Conservation (phyloP, 257 asterid species). For the Solanum corneliomulleri region DNA sequence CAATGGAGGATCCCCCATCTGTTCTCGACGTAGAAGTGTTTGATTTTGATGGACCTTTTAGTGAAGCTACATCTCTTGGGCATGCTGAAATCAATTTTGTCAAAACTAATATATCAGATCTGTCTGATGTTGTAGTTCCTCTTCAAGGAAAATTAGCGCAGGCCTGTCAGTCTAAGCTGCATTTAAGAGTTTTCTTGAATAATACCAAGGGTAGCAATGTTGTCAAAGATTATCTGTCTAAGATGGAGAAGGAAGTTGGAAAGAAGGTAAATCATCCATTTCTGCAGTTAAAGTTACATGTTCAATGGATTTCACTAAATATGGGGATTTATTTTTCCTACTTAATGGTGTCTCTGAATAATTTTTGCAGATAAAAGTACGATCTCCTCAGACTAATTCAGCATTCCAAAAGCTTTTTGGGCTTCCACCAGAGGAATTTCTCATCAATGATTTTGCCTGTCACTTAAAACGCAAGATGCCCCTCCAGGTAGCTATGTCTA, state of each 20-base stretch:
- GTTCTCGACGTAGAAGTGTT: conserved; percentile 81
- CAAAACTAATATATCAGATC: conserved; percentile 62
- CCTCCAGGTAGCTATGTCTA: conserved; percentile 55
- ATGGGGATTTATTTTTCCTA: conserved; percentile 2
- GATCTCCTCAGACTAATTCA: conserved; percentile 96
- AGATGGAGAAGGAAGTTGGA: conserved; percentile 98
- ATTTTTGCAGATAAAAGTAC: conserved; percentile 57
- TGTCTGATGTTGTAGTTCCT: conserved; percentile 88
- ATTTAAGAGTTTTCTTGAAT: conserved; percentile 82
- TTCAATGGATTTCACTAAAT: not conserved
- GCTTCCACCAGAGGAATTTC: conserved; percentile 96
- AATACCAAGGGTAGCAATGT: conserved; percentile 66
- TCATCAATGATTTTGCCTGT: conserved; percentile 89
- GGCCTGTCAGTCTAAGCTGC: conserved; percentile 94
- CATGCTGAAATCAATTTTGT: conserved; percentile 75
- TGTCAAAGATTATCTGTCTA: conserved; percentile 64
- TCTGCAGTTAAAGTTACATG: not conserved
- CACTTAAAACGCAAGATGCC: conserved; percentile 97
- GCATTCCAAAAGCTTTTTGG: conserved; percentile 90
- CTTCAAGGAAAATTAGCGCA: conserved; percentile 91
- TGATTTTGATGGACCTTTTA: conserved; percentile 92
- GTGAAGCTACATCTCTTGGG: conserved; percentile 90
- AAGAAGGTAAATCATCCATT: conserved; percentile 55
- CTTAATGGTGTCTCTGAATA: conserved; percentile 1
- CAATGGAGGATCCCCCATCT: conserved; percentile 97